Evolutionary conservation across 2,329 filamentous ascomycete species (phyloP).

Genomic region (Ascosphaera acerosa): DNA sequence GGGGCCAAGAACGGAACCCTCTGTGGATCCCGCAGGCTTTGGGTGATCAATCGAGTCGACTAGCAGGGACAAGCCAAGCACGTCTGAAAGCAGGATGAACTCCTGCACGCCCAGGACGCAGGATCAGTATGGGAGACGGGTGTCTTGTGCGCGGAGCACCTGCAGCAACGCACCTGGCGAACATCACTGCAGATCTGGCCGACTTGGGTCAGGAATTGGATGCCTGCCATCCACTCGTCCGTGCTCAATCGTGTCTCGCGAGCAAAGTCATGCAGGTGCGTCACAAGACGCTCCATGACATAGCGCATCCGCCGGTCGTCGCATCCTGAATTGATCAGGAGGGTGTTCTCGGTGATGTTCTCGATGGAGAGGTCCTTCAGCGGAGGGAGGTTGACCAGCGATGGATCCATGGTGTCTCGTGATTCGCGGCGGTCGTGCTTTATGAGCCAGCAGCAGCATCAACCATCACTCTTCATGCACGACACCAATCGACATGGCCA

Average conservation of each 20-base stretch:
- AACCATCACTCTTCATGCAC: conserved; percentile 8
- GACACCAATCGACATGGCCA: too few relatives aligned
- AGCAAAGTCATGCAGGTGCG: conserved; percentile 60
- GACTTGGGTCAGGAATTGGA: conserved; percentile 44
- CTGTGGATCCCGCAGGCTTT: conserved; percentile 42
- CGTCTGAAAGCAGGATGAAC: conserved; percentile 61
- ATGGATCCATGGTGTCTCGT: conserved; percentile 16
- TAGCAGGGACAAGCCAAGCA: conserved; percentile 53
- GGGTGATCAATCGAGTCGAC: conserved; percentile 68
- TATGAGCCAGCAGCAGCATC: conserved; percentile 8
- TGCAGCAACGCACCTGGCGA: conserved; percentile 31
- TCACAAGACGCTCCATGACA: conserved; percentile 45
- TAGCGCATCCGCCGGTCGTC: conserved; percentile 40
- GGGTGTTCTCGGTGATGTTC: conserved; percentile 14
- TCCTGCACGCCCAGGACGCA: too few relatives aligned
- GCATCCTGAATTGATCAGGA: conserved; percentile 48
- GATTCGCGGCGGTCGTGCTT: too few relatives aligned
- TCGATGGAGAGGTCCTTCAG: conserved; percentile 11
- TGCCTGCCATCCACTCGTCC: conserved; percentile 50
- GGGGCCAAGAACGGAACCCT: conserved; percentile 57
- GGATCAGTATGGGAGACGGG: neutral
- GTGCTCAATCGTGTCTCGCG: conserved; percentile 52
- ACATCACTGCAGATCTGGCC: conserved; percentile 52
- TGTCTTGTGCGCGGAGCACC: neutral
- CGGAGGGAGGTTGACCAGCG: conserved; percentile 17